phyloP scores from a whole-genome alignment of 2,329 filamentous ascomycete species.

The Biscogniauxia mediterranea region DNA sequence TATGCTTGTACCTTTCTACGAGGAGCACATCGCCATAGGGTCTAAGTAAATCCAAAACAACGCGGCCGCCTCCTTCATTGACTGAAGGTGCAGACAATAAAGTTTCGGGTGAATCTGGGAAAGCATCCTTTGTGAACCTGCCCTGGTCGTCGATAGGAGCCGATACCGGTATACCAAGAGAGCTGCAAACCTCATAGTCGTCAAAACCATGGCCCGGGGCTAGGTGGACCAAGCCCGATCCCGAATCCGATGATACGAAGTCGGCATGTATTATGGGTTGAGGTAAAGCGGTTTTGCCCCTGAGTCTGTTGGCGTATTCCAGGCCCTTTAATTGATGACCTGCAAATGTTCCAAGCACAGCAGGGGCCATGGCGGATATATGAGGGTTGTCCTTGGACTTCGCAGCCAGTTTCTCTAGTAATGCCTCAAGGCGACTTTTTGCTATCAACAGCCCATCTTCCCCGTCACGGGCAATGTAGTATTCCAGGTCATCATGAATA shows the following conservation, averaged over 20 bases:
- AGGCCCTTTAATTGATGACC: conserved; percentile 66
- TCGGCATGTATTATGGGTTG: conserved; percentile 79
- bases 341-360: conserved; percentile 55
- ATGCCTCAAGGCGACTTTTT: conserved; percentile 63
- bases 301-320: conserved; percentile 70
- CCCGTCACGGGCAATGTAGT: conserved; percentile 62
- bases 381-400: conserved; percentile 17
- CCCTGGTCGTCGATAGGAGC: conserved; percentile 84
- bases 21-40: conserved; percentile 58
- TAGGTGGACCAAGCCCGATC: conserved; percentile 90
- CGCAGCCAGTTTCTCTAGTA: conserved; percentile 51
- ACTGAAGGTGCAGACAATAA: conserved; percentile 70
- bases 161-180: conserved; percentile 68
- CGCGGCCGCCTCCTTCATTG: conserved; percentile 64
- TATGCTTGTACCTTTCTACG: conserved; percentile 74
- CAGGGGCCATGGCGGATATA: conserved; percentile 17
- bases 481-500: conserved; percentile 71
- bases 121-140: conserved; percentile 75
- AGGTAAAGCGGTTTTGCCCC: conserved; percentile 50
- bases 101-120: conserved; percentile 63
- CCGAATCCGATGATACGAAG: conserved; percentile 88
- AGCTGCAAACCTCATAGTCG: conserved; percentile 80
- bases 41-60: conserved; percentile 68
- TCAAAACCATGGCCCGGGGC: conserved; percentile 96
- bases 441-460: conserved; percentile 68